These are phyloP conservation scores for Hordeum marinum DNA, from an alignment of 176 grass and related monocot genomes.

Conservation along the genomic window DNA sequence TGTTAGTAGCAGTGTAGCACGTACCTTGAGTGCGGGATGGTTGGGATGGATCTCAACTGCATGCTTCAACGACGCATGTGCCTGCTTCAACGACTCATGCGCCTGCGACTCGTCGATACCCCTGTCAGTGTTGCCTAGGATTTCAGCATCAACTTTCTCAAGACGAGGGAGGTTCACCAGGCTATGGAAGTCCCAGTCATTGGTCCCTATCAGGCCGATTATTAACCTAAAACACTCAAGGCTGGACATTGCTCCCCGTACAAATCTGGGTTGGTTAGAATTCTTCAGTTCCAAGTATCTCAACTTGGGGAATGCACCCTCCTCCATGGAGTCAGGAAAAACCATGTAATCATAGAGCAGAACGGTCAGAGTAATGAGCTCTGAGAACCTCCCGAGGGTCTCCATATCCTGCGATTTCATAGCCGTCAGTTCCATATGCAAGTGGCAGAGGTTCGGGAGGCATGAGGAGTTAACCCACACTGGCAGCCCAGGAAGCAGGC, in stretches of 20 bases:
- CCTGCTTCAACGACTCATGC: background rate
- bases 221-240: background rate
- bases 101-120: background rate
- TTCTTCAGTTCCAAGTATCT: background rate
- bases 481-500: background rate
- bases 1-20: background rate
- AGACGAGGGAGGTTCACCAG: background rate
- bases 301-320: background rate
- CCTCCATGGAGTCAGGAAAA: background rate
- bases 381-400: background rate
- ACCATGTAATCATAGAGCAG: background rate
- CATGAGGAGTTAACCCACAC: background rate
- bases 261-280: background rate
- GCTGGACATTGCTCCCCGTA: background rate
- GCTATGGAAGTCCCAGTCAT: background rate
- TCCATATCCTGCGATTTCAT: background rate
- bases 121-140: fast-evolving
- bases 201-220: too few species aligned
- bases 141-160: background rate
- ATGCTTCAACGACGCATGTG: background rate
- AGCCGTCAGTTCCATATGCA: background rate
- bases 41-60: background rate
- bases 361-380: background rate
- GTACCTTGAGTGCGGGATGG: background rate
- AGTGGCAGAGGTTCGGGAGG: background rate